Base-by-base conservation (phyloP, 2,329 filamentous ascomycete species). In the Fusarium newnesense region DNA sequence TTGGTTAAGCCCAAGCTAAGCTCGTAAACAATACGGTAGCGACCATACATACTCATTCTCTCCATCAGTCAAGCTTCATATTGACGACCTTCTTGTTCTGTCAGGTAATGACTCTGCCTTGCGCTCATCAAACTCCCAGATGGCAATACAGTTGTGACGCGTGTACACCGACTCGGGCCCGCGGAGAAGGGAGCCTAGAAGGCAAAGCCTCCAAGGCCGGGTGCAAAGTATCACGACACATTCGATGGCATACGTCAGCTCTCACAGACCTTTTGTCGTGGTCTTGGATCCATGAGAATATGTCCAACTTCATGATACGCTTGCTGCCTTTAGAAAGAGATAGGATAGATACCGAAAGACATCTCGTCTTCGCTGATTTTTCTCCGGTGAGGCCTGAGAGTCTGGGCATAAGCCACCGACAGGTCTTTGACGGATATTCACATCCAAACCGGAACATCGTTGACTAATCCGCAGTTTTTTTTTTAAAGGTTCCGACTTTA, bases 111-210 rank as follows among this genome's bases (percentile, higher is more conserved):
- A 18, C 0, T 28, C 24, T 28, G 24, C 34, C 19, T 39, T 40
- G 19, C 5, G 50, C 12, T n/a, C 15, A 9, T 5, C 1, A 6
- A 11, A 8, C 6, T 26, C 13, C 30, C 6, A 24, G 5, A 11
- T 21, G 21, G 10, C 5, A 8, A n/a, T 12, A 9, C 9, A n/a
- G 13, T 21, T n/a, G 8, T 9, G 24, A 40, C 34, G 34, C 50
- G 34, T 37, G 15, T 43, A 19, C 3, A 19, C 21, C 12, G 2
- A 0, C 0, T 2, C 10, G 30, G 4, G 4, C 8, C 19, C 15
- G 3, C 32, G 24, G 32, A 30, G 24, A 58, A 28, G 2, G 19
- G n/a, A 24, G 5, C 4, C 21, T 18, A 24, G 16, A 19, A 3
- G 15, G 5, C 6, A 18, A 16, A 58, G n/a, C 1, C 6, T 28